phyloP scores from a whole-genome alignment of 768 basidiomycete genomes.

The Ramaria sp. region DNA sequence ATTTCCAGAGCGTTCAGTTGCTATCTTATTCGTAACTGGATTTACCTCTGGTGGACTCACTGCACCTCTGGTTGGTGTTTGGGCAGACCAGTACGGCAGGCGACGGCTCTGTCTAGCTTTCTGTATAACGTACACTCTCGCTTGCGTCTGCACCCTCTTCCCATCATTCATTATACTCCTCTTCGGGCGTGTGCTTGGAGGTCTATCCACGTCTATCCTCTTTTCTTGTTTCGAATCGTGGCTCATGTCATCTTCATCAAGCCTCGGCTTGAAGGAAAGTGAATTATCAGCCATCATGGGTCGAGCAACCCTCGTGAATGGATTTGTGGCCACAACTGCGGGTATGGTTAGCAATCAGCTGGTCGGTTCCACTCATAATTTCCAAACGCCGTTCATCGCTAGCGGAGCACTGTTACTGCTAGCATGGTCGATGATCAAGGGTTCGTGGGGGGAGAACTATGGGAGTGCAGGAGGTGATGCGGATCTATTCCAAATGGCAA shows the following conservation, averaged over 20 bases:
- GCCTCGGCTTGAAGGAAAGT: constrained; percentile 37
- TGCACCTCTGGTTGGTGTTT: constrained; percentile 62
- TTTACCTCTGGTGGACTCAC: constrained; percentile 60
- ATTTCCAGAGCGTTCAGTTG: constrained; percentile 53
- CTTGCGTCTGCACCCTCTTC: constrained; percentile 50
- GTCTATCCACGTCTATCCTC: constrained; percentile 64
- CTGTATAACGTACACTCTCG: constrained; percentile 51
- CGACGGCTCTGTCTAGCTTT: constrained; percentile 59
- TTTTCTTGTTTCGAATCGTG: constrained; percentile 73
- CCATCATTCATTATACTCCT: constrained; percentile 50
- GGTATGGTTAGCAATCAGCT: constrained; percentile 60
- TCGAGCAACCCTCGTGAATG: constrained; percentile 62
- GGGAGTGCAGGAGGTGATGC: constrained; percentile 32
- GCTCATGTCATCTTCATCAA: constrained; percentile 54
- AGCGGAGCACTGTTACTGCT: constrained; percentile 46
- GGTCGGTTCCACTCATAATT: constrained; percentile 40
- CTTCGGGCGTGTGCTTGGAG: constrained; percentile 54
- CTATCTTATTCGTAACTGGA: constrained; percentile 67
- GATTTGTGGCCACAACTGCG: constrained; percentile 56
- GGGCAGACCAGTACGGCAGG: constrained; percentile 75
- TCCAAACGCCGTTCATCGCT: constrained; percentile 55
- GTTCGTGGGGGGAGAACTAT: constrained; percentile 61
- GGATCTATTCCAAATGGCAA: constrained; percentile 41
- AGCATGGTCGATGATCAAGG: constrained; percentile 45
- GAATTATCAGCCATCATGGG: constrained; percentile 65